Evolutionary conservation across 176 grass and related monocot species (phyloP), one percentile per base, ranked within the genome.

Genomic region (Carex pumila): DNA sequence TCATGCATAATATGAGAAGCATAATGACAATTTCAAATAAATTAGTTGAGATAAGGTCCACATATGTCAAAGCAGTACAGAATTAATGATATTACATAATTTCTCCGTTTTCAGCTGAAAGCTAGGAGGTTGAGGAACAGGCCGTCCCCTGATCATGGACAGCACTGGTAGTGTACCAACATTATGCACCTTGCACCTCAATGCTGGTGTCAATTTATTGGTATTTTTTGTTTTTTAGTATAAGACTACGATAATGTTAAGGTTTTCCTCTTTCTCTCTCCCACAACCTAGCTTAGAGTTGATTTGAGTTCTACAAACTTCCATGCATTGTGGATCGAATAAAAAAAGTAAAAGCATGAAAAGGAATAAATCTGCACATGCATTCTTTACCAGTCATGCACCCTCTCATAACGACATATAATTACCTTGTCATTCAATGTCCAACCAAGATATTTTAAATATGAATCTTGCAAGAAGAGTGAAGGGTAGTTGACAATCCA

Each of bases 381-480:
- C 72, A 71, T 65, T 56, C 12, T 31, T 31, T 6, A 56, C 5
- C 2, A 17, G 73, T 15, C 49, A 56, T 77, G 21, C 47, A 79
- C 58, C 17, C 47, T 59, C 32, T 59, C 82, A 4, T 60, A 54
- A 64, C 25, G 21, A 55, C 30, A 76, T 49, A 17, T 57, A 1
- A 86, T 87, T 97, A 93, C 95, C 89, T 98, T 98, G 81, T 98
- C 95, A 84, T 98, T 98, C 65, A 98, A 85, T 87, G 95, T 95
- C 95, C 95, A 98, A 64, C 95, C 95, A 89, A 98, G 91, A 91
- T 98, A 98, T 76, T 98, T 98, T 32, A 98, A 88, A 71, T 98
- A 98, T 81, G 88, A 87, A 86, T 98, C 95, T 87, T 92, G 91
- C 71, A 98, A 91, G 89, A 98, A 98, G 67, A 95, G 91, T 75